These are phyloP conservation scores for Calonectria henricotiae DNA, from an alignment of 2,329 filamentous ascomycete genomes.

Conservation along the genomic window DNA sequence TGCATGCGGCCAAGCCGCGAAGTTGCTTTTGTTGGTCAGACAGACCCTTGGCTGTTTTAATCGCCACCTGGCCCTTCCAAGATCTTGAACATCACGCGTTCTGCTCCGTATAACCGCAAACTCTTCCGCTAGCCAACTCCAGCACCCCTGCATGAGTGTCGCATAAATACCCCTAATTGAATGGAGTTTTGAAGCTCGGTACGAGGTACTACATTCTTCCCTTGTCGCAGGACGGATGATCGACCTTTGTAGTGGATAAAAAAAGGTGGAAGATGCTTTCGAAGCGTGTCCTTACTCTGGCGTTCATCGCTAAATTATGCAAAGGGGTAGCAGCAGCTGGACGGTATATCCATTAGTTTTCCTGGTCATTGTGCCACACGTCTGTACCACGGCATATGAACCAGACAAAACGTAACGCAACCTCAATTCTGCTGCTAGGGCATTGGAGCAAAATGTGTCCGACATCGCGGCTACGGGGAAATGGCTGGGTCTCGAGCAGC, in stretches of 20 bases:
- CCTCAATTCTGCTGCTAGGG: slow-evolving; percentile 5
- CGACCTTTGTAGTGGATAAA: slow-evolving; percentile 13
- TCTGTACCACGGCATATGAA: background rate
- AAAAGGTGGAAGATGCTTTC: slow-evolving; percentile 14
- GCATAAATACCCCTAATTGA: background rate
- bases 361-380: slow-evolving; percentile 8
- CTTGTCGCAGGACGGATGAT: slow-evolving; percentile 23
- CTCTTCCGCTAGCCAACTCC: background rate
- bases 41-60: slow-evolving; percentile 11
- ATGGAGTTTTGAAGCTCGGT: background rate
- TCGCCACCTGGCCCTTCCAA: background rate
- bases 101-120: background rate
- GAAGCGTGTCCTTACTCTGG: background rate
- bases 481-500: slow-evolving; percentile 4
- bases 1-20: background rate
- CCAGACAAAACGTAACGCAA: background rate
- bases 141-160: background rate
- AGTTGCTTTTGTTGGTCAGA: slow-evolving; percentile 24
- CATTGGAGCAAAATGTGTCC: background rate
- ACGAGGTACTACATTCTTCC: background rate
- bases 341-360: background rate
- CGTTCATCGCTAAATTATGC: background rate
- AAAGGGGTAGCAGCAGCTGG: slow-evolving; percentile 3
- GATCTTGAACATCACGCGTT: slow-evolving; percentile 4
- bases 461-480: slow-evolving; percentile 15